Conservation (phyloP, 2,329 filamentous ascomycete species). For the Colletotrichum lini region DNA sequence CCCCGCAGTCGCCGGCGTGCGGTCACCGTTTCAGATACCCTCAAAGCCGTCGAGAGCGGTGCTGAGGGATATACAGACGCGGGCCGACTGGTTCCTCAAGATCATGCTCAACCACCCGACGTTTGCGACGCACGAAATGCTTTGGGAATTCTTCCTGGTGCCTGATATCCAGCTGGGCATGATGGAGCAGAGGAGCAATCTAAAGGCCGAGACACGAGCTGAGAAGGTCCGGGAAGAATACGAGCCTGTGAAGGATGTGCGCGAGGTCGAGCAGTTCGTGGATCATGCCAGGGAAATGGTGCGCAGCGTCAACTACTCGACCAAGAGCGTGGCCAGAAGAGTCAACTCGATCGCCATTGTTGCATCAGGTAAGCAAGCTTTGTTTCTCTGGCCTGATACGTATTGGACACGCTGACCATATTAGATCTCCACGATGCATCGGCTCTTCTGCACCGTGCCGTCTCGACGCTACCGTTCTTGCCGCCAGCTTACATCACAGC, state of each 20-base stretch:
- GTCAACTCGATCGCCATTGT: conserved; percentile 81
- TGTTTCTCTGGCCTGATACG: not conserved
- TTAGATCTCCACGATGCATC: conserved; percentile 79
- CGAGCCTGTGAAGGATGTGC: conserved; percentile 84
- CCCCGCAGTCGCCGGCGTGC: conserved; percentile 81
- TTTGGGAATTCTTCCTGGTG: conserved; percentile 99
- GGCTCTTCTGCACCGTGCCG: conserved; percentile 65
- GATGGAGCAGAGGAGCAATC: conserved; percentile 88
- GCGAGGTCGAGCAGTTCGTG: conserved; percentile 93
- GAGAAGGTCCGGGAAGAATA: conserved; percentile 93
- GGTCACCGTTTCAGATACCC: conserved; percentile 93
- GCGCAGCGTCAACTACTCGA: conserved; percentile 85
- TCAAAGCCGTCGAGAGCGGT: conserved; percentile 91
- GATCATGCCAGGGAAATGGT: conserved; percentile 93
- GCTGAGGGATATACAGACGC: conserved; percentile 87
- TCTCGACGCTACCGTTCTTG: conserved; percentile 75
- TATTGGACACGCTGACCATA: not conserved
- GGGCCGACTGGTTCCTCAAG: conserved; percentile 89
- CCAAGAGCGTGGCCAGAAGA: conserved; percentile 84
- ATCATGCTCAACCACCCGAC: conserved; percentile 91
- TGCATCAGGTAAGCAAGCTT: conserved; percentile 64
- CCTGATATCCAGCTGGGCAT: conserved; percentile 92
- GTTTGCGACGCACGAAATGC: conserved; percentile 94
- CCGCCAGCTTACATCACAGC: conserved; percentile 78
- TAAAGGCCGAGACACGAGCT: conserved; percentile 85